Percentiles rank a stretch among this genome's conserved stretches.
Evolutionary conservation across 2,329 filamentous ascomycete species (phyloP).

Genomic region (Fusarium gaditjirri): DNA sequence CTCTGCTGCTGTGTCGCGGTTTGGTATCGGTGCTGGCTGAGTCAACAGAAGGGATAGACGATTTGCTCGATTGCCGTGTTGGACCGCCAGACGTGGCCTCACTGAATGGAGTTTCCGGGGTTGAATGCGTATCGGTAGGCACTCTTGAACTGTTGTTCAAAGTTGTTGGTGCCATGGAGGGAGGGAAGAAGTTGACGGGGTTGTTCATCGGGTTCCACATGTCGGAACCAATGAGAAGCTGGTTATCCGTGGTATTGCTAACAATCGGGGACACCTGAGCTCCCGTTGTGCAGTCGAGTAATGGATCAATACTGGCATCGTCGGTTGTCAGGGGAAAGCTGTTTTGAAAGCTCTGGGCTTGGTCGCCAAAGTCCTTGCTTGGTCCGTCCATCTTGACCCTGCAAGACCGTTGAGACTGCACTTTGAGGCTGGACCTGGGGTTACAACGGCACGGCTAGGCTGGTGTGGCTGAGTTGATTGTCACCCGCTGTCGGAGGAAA

Average conservation of each 20-base stretch:
- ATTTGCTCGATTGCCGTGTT: slow-evolving; percentile 37
- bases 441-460: not conserved
- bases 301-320: slow-evolving; percentile 32
- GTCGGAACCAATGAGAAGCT: slow-evolving; percentile 1
- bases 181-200: not conserved
- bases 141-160: slow-evolving; percentile 11
- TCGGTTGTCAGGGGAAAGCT: not conserved
- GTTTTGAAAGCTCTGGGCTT: not conserved
- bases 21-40: not conserved
- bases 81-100: not conserved
- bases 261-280: not conserved
- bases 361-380: not conserved
- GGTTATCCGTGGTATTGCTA: not conserved
- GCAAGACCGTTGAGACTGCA: not conserved
- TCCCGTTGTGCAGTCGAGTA: slow-evolving; percentile 15
- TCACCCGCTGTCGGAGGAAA: not conserved
- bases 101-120: slow-evolving; percentile 1
- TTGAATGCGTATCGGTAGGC: slow-evolving; percentile 15
- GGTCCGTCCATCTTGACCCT: slow-evolving; percentile 20
- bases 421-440: not conserved
- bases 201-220: slow-evolving; percentile 23
- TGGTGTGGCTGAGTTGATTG: not conserved
- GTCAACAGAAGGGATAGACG: slow-evolving; percentile 21
- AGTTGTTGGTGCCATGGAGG: not conserved
- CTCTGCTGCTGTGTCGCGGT: not conserved